Evolutionary conservation across 257 asterid genomes (phyloP), one percentile per base, ranked within the genome.

Genomic region (Agastache rugosa): DNA sequence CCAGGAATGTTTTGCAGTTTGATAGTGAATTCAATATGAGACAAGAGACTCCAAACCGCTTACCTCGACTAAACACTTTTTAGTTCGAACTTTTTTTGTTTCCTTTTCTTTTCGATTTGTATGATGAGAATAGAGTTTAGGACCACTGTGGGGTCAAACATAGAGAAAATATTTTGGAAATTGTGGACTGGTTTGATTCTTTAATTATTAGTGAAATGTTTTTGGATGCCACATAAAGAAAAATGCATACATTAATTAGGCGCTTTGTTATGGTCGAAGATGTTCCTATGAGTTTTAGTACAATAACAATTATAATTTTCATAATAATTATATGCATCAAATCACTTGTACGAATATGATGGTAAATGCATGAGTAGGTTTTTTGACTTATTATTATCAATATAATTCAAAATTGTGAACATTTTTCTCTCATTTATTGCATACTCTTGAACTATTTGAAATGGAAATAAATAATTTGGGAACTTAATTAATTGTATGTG

Each of bases 401-500:
- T 62, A 37, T 22, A 34, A 64, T 64, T 41, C 37, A 66, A 25
- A 66, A 8, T 66, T 22, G 25, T 14, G 15, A 22, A 39, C 10
- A 39, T 63, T 8, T n/a, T 23, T 22, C 45, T 66, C 14, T 41
- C 55, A 41, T 64, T 64, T 64, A 64, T 64, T 41, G 55, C 19
- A 42, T 39, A 11, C 12, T 39, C 39, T 19, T 20, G 10, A 19
- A 60, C 35, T 41, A 16, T 39, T 64, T 22, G 37, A 22, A 64
- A 1, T 64, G 29, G 8, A n/a, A 63, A 35, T 25, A 39, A 19
- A 50, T 37, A 17, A 63, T 63, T 64, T 64, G 3, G 17, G 25
- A 64, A 64, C 25, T 64, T 17, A 10, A 64, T 37, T 64, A 4
- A 64, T 41, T 25, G 10, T 64, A 42, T 11, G 27, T 7, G 41